Evolutionary conservation across 139 green algal species (phyloP), one percentile per base, ranked within the genome.

Genomic region (Pleodorina starrii): DNA sequence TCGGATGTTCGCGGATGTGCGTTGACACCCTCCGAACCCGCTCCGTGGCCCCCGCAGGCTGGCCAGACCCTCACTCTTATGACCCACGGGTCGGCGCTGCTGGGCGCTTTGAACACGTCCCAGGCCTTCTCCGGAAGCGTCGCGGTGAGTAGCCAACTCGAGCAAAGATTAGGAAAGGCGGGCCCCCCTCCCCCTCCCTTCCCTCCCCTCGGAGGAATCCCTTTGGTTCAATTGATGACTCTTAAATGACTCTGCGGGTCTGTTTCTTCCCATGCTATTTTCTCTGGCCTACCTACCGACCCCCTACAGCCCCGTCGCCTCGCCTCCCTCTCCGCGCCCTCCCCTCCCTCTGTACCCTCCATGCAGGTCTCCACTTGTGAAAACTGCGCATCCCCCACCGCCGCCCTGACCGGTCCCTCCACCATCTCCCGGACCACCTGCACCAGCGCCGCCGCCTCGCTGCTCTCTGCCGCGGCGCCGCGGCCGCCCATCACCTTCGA

Each of bases 361-460:
- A 25, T 36, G 27, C 82, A 88, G 82, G 66, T 88, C 4, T 5
- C 19, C 1, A 1, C 14, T 3, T 88, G 82, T 43, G 23, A 17
- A 5, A 16, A 1, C 44, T 88, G 82, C 82, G 66, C 32, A 0
- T 38, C 44, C 9, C 82, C 82, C 21, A 12, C 0, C 16, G 44
- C 46, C 3, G 0, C 12, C n/a, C 32, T 88, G 7, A 42, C 21
- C 44, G 82, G 82, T 17, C 82, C 82, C 6, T 36, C 63, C 21
- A 29, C 23, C 44, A 27, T 88, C 74, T 82, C 74, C 63, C 6
- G 17, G 40, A 50, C 35, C 25, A 25, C 82, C 32, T 88, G 82
- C 60, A n/a, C 44, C 25, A 82, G 44, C 46, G 46, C 32, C n/a
- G 36, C 11, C 48, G 48, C 35, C 43, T 63, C 76, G 5, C 25